Evolutionary conservation across 176 grass and related monocot genomes (phyloP).

Genomic region (Avena insularis): DNA sequence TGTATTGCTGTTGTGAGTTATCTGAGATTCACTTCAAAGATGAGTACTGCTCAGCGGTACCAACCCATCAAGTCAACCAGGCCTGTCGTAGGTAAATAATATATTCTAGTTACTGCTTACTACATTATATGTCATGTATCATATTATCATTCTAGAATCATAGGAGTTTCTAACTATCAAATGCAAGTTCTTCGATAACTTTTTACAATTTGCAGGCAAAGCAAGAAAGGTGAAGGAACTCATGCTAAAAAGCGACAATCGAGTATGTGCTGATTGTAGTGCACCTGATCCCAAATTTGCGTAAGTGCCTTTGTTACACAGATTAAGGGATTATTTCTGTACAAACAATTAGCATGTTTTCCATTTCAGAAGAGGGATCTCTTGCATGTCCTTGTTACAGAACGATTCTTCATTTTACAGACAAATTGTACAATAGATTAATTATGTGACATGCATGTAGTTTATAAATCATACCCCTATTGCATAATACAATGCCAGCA

Average conservation of each 20-base stretch:
- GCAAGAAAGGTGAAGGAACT: constrained; percentile 90
- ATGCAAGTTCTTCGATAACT: background rate
- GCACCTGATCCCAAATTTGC: constrained; percentile 95
- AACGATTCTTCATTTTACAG: constrained; percentile 38
- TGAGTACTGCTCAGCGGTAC: constrained; percentile 50
- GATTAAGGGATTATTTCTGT: constrained; percentile 31
- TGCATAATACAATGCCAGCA: constrained; percentile 3
- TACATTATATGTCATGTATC: constrained; percentile 12
- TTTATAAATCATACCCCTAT: constrained; percentile 26
- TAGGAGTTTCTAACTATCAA: background rate
- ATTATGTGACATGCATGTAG: background rate
- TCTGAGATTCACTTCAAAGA: constrained; percentile 48
- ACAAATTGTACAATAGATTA: constrained; percentile 33
- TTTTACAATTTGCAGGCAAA: constrained; percentile 65
- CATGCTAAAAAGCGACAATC: constrained; percentile 88
- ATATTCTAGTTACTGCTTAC: constrained; percentile 30
- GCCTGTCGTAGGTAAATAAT: constrained; percentile 55
- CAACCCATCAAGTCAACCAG: constrained; percentile 54
- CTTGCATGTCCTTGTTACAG: constrained; percentile 12
- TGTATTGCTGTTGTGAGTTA: constrained; percentile 37
- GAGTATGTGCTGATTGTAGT: constrained; percentile 92
- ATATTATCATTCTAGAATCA: constrained; percentile 3
- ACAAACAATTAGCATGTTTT: constrained; percentile 21
- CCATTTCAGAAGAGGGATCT: constrained; percentile 7
- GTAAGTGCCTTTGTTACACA: constrained; percentile 64